These are phyloP conservation scores for Phytophthora tentaculata DNA, from an alignment of 352 stramenopile species.

Conservation along the genomic window DNA sequence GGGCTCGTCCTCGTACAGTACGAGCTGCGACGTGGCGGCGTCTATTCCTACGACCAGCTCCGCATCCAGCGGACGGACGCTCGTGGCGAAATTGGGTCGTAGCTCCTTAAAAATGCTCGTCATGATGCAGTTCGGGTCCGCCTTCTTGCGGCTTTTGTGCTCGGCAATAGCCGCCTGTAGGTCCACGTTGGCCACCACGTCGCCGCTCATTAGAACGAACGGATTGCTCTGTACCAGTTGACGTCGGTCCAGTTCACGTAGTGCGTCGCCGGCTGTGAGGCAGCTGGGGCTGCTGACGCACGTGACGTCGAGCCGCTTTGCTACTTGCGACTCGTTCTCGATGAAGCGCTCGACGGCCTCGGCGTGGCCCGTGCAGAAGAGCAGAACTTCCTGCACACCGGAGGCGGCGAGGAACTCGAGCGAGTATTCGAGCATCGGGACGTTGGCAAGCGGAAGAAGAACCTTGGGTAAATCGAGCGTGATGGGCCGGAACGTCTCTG, in stretches of 20 bases:
- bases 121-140: conserved; percentile 95
- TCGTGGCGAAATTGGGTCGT: conserved; percentile 58
- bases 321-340: conserved; percentile 55
- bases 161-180: conserved; percentile 74
- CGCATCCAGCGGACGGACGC: conserved; percentile 75
- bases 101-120: conserved; percentile 95
- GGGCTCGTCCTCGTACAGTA: conserved; percentile 82
- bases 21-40: conserved; percentile 76
- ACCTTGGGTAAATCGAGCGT: conserved; percentile 91
- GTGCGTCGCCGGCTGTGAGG: conserved; percentile 92
- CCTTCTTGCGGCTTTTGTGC: conserved; percentile 86
- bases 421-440: conserved; percentile 97
- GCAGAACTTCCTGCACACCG: conserved; percentile 95
- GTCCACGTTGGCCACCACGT: conserved; percentile 98
- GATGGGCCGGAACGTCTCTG: conserved; percentile 94
- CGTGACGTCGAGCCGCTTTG: conserved; percentile 59
- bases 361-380: conserved; percentile 92
- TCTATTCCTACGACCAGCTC: conserved; percentile 87
- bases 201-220: conserved; percentile 97
- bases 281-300: conserved; percentile 85
- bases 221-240: conserved; percentile 96
- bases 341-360: conserved; percentile 92
- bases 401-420: conserved; percentile 96
- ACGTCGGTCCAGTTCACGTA: conserved; percentile 96
- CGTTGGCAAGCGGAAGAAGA: conserved; percentile 96